These are phyloP conservation scores for Suillus americanus DNA, from an alignment of 768 basidiomycete species.

Conservation along the genomic window DNA sequence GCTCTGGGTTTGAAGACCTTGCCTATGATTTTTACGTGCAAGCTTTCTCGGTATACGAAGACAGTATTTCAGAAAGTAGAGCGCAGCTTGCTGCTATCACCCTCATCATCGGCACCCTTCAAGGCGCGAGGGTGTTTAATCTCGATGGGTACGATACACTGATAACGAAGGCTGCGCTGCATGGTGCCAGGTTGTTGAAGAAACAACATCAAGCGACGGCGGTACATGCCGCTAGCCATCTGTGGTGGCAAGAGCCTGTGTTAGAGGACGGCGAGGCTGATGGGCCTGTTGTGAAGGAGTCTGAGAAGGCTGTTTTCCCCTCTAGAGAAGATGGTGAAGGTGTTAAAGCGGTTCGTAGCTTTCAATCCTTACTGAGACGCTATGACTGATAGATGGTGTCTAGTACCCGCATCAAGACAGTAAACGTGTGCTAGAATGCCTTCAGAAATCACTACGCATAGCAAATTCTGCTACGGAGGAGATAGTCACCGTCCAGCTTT, in stretches of 20 bases:
- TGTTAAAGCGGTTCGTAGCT: constrained; percentile 55
- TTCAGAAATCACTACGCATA: constrained; percentile 95
- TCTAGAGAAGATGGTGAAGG: constrained; percentile 42
- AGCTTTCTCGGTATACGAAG: constrained; percentile 97
- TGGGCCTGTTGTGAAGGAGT: constrained; percentile 29
- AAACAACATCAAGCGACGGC: constrained; percentile 98
- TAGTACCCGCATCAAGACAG: constrained; percentile 91
- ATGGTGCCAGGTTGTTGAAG: constrained; percentile 94
- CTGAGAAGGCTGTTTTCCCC: constrained; percentile 14
- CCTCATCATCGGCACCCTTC: constrained; percentile 88
- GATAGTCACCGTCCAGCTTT: constrained; percentile 93
- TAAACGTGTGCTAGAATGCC: constrained; percentile 95
- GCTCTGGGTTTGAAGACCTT: constrained; percentile 91
- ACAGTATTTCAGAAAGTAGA: constrained; percentile 92
- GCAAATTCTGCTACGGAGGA: constrained; percentile 97
- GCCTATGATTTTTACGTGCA: constrained; percentile 98
- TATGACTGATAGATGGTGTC: neutral
- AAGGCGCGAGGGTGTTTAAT: constrained; percentile 87
- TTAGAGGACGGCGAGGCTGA: constrained; percentile 43
- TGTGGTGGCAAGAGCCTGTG: constrained; percentile 91
- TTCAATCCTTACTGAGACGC: neutral
- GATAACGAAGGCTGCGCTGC: constrained; percentile 97
- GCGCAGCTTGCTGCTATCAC: constrained; percentile 98
- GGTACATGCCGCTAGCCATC: constrained; percentile 90
- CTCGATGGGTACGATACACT: constrained; percentile 96